Base-by-base conservation (phyloP, 768 basidiomycete species). In the Strobilomyces dryophilus region DNA sequence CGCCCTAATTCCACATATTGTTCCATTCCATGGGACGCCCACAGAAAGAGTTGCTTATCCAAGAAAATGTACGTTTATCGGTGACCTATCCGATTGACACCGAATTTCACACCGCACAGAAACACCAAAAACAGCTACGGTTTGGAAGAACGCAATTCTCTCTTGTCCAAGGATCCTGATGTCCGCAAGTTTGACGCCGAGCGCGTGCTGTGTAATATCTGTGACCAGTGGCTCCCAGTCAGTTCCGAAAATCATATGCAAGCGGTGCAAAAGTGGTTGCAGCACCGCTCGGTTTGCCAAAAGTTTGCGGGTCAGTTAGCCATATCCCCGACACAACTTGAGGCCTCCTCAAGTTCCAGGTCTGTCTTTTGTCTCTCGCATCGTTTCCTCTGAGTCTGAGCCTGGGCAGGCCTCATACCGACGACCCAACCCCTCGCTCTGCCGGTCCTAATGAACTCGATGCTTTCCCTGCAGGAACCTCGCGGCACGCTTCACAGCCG, bases 11-110 rank as follows among this genome's bases (percentile, higher is more conserved):
- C 88, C 49, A 90, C 88, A 0, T 92, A 89, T 61, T 92, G 89
- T 62, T 86, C 83, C n/a, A 90, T 91, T 49, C 89, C 89, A 0
- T 91, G 89, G 89, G 87, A 90, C 64, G 88, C 89, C 4, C 89
- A 91, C 63, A 74, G 89, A 39, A 90, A 89, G 73, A 87, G 85
- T 64, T 90, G 88, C 69, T 70, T 91, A 43, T 82, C 86, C 1
- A 89, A 87, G 73, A 87, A 87, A 67, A 78, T 82, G 87, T 86
- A 64, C 55, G 83, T 36, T 40, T 36, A 54, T 60, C 47, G 41
- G 20, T 49, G 7, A 37, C 27, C 54, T 48, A 31, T 55, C 43
- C 49, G 41, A 47, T 27, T 45, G 9, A 44, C 51, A 49, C 42
- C 42, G 27, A 51, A 47, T 47, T 59, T 53, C 49, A 49, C 53